phyloP scores from a whole-genome alignment of 768 basidiomycete genomes.

The Asterophora parasitica region DNA sequence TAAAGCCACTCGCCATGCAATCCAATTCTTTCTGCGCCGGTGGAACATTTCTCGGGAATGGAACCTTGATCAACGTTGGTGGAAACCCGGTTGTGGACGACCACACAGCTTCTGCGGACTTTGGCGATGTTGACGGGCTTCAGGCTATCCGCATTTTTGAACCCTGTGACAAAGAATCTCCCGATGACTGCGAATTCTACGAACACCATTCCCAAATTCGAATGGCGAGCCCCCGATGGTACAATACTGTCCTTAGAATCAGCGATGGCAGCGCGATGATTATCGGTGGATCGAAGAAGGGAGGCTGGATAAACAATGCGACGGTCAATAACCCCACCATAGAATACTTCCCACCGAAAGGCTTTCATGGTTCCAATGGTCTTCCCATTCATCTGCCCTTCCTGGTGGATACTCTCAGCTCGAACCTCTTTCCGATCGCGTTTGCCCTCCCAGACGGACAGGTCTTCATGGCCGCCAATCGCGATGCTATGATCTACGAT shows the following conservation, averaged over 20 bases:
- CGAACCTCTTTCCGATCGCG: slow-evolving; percentile 80
- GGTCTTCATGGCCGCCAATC: slow-evolving; percentile 75
- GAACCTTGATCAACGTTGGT: slow-evolving; percentile 73
- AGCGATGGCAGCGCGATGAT: slow-evolving; percentile 80
- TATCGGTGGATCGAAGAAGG: slow-evolving; percentile 74
- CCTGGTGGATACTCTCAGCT: slow-evolving; percentile 65
- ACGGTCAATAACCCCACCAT: slow-evolving; percentile 79
- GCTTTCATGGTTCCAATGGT: slow-evolving; percentile 61
- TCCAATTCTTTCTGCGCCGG: slow-evolving; percentile 89
- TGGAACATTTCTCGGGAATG: slow-evolving; percentile 72
- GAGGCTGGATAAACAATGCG: slow-evolving; percentile 83
- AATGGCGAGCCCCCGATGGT: slow-evolving; percentile 80
- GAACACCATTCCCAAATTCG: slow-evolving; percentile 62
- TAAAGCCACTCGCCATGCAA: slow-evolving; percentile 57
- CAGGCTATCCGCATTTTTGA: slow-evolving; percentile 70
- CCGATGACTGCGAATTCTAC: slow-evolving; percentile 51
- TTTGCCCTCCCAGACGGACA: slow-evolving; percentile 66
- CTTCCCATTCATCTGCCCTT: slow-evolving; percentile 61
- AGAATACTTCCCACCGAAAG: slow-evolving; percentile 81
- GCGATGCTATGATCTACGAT: slow-evolving; percentile 75
- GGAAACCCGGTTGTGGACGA: slow-evolving; percentile 74
- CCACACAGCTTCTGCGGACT: slow-evolving; percentile 63
- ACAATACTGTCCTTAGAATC: slow-evolving; percentile 66
- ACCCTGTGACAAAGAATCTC: slow-evolving; percentile 51
- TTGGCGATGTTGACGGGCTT: slow-evolving; percentile 70